Evolutionary conservation across 257 asterid species (phyloP).

Genomic region (Solanum appendiculatum): DNA sequence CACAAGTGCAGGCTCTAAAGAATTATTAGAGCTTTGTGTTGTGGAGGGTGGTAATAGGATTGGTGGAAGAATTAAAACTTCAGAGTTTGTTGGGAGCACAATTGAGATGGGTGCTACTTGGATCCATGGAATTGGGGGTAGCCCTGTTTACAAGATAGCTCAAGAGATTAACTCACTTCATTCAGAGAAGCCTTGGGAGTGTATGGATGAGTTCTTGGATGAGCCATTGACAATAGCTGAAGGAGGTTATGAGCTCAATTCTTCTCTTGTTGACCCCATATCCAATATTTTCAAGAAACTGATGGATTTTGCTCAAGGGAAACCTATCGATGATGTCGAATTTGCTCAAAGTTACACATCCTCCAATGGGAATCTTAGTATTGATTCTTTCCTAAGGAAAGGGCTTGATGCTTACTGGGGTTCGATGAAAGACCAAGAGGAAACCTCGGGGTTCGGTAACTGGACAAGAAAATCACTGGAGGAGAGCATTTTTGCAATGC

Average conservation of each 20-base stretch:
- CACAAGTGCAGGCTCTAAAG: conserved; percentile 18
- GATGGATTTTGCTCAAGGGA: conserved; percentile 70
- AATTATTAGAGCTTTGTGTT: conserved; percentile 43
- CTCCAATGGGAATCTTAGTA: conserved; percentile 19
- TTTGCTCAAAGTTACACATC: neutral
- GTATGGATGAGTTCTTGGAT: conserved; percentile 58
- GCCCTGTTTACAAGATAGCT: conserved; percentile 72
- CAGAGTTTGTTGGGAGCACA: conserved; percentile 67
- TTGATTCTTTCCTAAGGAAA: conserved; percentile 48
- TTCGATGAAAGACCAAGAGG: conserved; percentile 7
- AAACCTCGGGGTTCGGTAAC: conserved; percentile 8
- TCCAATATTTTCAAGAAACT: conserved; percentile 45
- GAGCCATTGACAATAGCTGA: conserved; percentile 64
- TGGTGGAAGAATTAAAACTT: conserved; percentile 73
- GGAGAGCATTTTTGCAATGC: conserved; percentile 61
- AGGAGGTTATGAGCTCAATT: conserved; percentile 46
- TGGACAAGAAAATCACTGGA: conserved; percentile 43
- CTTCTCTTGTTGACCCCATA: conserved; percentile 52
- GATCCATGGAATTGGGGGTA: conserved; percentile 89
- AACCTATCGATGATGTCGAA: conserved; percentile 47
- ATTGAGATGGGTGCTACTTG: conserved; percentile 91
- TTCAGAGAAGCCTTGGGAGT: conserved; percentile 80
- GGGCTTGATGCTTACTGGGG: conserved; percentile 53
- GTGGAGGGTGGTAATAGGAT: conserved; percentile 73
- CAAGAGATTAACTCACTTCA: conserved; percentile 23